Base-by-base conservation (phyloP, 495 filamentous ascomycete species). In the Daldinia decipiens region DNA sequence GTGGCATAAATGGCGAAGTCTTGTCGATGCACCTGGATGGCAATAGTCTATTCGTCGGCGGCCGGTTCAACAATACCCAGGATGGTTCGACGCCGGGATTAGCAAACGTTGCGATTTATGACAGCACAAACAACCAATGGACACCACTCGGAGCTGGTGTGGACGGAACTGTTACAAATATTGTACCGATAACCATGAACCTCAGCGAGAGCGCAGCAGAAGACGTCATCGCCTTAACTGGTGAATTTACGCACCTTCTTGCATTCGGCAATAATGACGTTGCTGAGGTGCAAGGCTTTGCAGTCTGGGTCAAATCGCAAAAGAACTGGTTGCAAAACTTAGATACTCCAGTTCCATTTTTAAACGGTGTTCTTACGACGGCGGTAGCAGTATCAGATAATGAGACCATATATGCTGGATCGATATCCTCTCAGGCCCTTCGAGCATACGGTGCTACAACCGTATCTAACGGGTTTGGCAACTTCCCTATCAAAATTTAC, bases 241-340 rank as follows among this genome's bases (percentile, higher is more conserved):
- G 95, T 26, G 84, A 89, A 72, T 99, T 99, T 77, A 83, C 86
- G 24, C 81, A 87, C 65, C 85, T 97, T 27, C 80, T 89, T 19
- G 85, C 87, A 3, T 93, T 91, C 74, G 88, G 81, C 45, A 82
- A 81, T 57, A 90, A 88, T 68, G 72, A 83, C 11, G 85, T 87
- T n/a, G 79, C 88, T 11, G 71, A 85, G 12, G 90, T 89, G 2
- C 76, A 86, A 54, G 93, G 94, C 0, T 94, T 98, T 75, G 95
- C 92, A 31, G 82, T 98, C 26, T 99, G 95, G 95, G 91, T 98
- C n/a, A 93, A 93, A 21, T 95, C 94, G 5, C 86, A 84, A 54
- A 86, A 88, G 43, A 93, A 96, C 74, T 99, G 95, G 95, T 81
- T 98, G 24, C 88, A 93, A 77, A 95, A 93, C 70, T 81, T 98